Percentiles rank a stretch among this genome's conserved stretches.
phyloP scores from a whole-genome alignment of 345 rosid genomes.

The Citrus sp. region DNA sequence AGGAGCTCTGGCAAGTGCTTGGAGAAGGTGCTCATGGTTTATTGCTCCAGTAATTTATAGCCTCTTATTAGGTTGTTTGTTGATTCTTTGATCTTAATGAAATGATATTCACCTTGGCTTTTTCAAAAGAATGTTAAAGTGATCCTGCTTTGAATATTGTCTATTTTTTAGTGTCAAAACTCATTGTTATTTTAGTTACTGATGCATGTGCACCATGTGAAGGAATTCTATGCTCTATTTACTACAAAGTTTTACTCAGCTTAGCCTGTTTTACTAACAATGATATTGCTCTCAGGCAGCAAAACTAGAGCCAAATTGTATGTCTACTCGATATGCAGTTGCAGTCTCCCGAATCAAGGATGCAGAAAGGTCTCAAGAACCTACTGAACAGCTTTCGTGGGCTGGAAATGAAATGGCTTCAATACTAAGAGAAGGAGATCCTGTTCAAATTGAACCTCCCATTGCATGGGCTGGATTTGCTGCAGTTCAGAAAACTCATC shows the following conservation, averaged over 20 bases:
- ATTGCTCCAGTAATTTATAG: conserved; percentile 39
- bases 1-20: conserved; percentile 89
- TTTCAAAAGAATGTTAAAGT: neutral
- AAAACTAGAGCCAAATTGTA: conserved; percentile 86
- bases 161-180: neutral
- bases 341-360: conserved; percentile 89
- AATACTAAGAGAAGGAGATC: conserved; percentile 84
- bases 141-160: neutral
- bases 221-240: neutral
- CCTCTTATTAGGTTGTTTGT: conserved; percentile 52
- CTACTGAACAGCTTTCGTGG: conserved; percentile 77
- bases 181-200: conserved; percentile 5
- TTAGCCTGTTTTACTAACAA: conserved; percentile 1
- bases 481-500: conserved; percentile 85
- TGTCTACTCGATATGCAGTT: conserved; percentile 91
- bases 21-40: conserved; percentile 93
- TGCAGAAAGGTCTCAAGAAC: conserved; percentile 94
- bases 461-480: conserved; percentile 95
- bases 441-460: conserved; percentile 67
- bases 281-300: conserved; percentile 60
- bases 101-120: conserved; percentile 16
- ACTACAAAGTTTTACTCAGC: neutral
- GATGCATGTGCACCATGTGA: neutral
- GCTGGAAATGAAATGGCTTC: conserved; percentile 99
- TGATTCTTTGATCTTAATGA: conserved; percentile 33